Base-by-base conservation (phyloP, 805 yeast genomes). In the Kuraishia molischiana region DNA sequence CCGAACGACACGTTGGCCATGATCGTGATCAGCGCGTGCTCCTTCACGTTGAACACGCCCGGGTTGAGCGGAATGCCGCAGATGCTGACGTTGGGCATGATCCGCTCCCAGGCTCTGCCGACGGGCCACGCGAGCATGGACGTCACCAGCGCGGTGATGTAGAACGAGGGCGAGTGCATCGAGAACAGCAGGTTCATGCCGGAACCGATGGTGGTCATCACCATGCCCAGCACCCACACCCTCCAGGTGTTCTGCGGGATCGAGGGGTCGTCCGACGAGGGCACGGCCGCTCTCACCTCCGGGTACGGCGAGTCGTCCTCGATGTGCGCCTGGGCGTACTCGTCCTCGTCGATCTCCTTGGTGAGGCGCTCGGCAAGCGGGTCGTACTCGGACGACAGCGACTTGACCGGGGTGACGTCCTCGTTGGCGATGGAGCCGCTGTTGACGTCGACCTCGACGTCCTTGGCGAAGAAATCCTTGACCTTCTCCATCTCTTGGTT, bases 281-380 rank as follows among this genome's bases (percentile, higher is more conserved):
- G 77, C 14, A 76, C 75, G 14, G 79, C 70, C 8, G 84, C 77
- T 29, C 85, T 57, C 13, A 78, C 79, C 47, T 78, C 85, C 1
- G 83, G 79, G 43, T 76, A 77, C 4, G 82, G 81, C 4, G 79
- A 70, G 37, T 64, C 66, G 38, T 37, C 26, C 11, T 8, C 10
- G 11, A 22, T 22, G 11, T 22, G 26, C 10, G 26, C 11, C 11
- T 22, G 26, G 8, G 26, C 26, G 11, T 22, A 22, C 11, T 8
- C 26, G 11, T 22, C 26, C 10, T 22, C 26, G 11, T 22, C 26
- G 11, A 22, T 11, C 11, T 22, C 26, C 26, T 22, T 22, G 26
- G 26, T 22, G 10, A 22, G 26, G 10, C 26, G 8, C 26, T 22
- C 26, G 11, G 26, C 26, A 8, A 22, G 26, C 8, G 26, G 26